Percentiles rank a stretch among this genome's conserved stretches.
Conservation (phyloP, 1,139 yeast genomes). For the Pneumocystis canis region DNA sequence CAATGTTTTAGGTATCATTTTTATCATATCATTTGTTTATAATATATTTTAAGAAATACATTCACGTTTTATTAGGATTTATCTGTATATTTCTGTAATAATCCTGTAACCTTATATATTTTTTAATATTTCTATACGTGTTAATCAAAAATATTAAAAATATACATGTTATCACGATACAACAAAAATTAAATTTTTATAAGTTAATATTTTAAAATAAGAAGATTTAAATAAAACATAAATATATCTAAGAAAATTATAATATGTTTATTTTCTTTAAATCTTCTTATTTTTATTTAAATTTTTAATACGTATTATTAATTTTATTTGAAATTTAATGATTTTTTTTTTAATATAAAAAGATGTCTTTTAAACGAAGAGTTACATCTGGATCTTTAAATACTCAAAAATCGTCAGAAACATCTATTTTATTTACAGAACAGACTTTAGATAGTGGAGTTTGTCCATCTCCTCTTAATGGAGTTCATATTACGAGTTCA, state of each 20-base stretch:
- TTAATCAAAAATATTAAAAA: too few species aligned
- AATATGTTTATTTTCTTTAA: too few species aligned
- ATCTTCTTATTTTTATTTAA: too few species aligned
- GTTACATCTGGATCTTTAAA: background rate
- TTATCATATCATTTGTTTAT: background rate
- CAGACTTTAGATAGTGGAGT: conserved; percentile 2
- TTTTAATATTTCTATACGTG: background rate
- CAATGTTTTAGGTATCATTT: background rate
- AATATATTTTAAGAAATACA: background rate
- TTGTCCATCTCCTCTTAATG: conserved; percentile 12
- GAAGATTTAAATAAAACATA: too few species aligned
- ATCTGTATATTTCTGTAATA: too few species aligned
- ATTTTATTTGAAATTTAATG: background rate
- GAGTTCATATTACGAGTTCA: conserved; percentile 9
- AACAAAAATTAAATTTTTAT: too few species aligned
- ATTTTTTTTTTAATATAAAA: background rate
- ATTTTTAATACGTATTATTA: background rate
- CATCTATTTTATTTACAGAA: background rate
- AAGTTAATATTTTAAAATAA: too few species aligned
- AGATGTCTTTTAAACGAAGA: background rate
- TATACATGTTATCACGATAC: too few species aligned
- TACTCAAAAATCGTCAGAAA: background rate
- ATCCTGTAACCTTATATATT: background rate
- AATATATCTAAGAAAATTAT: too few species aligned
- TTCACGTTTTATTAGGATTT: too few species aligned